Evolutionary conservation across 371 early-diverging fungal genomes (phyloP).

Genomic region (Sporodiniella umbellata): DNA sequence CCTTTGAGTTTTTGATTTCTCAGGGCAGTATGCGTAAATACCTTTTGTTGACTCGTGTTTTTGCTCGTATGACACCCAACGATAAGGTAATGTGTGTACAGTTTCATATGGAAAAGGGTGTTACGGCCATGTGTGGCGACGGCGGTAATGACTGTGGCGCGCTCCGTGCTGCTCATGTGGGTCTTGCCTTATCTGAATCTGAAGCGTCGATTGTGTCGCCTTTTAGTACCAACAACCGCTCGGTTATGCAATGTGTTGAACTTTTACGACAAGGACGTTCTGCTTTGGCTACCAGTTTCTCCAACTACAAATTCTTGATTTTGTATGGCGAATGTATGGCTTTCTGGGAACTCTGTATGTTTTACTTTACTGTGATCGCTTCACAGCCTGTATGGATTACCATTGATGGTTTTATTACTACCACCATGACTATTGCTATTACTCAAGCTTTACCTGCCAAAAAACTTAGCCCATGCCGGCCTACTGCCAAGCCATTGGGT

Average conservation of each 20-base stretch:
- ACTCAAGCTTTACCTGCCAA: conserved; percentile 64
- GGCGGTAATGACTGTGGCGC: conserved; percentile 97
- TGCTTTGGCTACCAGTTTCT: conserved; percentile 72
- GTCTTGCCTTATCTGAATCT: conserved; percentile 80
- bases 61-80: conserved; percentile 78
- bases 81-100: conserved; percentile 73
- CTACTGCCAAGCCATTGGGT: conserved; percentile 78
- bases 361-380: conserved; percentile 63
- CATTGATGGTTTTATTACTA: conserved; percentile 68
- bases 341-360: conserved; percentile 62
- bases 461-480: conserved; percentile 55
- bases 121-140: conserved; percentile 93
- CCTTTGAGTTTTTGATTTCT: conserved; percentile 50
- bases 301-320: conserved; percentile 78
- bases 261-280: conserved; percentile 73
- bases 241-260: conserved; percentile 69
- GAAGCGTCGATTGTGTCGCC: conserved; percentile 82
- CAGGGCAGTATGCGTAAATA: conserved; percentile 41
- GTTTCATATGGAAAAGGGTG: conserved; percentile 68
- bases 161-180: conserved; percentile 86
- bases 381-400: conserved; percentile 73
- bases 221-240: conserved; percentile 66
- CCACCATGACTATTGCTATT: conserved; percentile 66
- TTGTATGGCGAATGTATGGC: conserved; percentile 78
- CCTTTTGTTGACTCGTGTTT: conserved; percentile 58